Conservation (phyloP, 1,284 basidiomycete genomes). For the Mixia osmundae region DNA sequence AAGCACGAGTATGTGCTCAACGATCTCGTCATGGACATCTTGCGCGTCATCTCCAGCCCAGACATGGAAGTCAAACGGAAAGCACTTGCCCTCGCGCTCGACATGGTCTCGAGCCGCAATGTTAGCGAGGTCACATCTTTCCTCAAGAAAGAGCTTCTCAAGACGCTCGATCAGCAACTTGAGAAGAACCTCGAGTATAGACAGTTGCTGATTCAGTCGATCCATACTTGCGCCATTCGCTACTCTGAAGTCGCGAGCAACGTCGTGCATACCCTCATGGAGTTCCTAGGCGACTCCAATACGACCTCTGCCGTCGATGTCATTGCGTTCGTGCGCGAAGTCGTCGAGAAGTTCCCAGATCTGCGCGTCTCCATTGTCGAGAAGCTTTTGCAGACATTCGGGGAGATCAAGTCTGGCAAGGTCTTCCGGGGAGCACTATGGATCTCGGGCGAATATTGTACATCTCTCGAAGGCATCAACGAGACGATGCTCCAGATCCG, state of each 20-base stretch:
- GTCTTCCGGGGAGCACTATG: slow-evolving; percentile 91
- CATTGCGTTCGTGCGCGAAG: slow-evolving; percentile 85
- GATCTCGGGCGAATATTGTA: slow-evolving; percentile 81
- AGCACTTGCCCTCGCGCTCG: slow-evolving; percentile 68
- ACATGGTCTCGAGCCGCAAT: slow-evolving; percentile 82
- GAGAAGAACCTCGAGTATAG: slow-evolving; percentile 70
- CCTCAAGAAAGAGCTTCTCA: slow-evolving; percentile 92
- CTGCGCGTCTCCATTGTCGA: slow-evolving; percentile 64
- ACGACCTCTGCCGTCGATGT: slow-evolving; percentile 91
- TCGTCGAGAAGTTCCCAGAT: slow-evolving; percentile 90
- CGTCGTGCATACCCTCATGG: slow-evolving; percentile 92
- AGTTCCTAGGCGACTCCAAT: slow-evolving; percentile 89
- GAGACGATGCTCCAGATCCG: slow-evolving; percentile 56
- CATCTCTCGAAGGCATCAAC: slow-evolving; percentile 34
- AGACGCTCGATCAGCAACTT: slow-evolving; percentile 44
- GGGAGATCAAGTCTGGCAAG: slow-evolving; percentile 87
- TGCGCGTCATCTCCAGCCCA: slow-evolving; percentile 71
- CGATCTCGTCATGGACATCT: slow-evolving; percentile 80
- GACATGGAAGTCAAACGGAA: slow-evolving; percentile 95
- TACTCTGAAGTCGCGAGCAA: slow-evolving; percentile 98
- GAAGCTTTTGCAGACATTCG: slow-evolving; percentile 60
- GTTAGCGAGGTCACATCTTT: slow-evolving; percentile 95
- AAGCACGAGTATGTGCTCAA: slow-evolving; percentile 72
- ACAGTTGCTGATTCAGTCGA: slow-evolving; percentile 88
- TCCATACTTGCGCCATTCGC: slow-evolving; percentile 86